phyloP scores from a whole-genome alignment of 2,329 filamentous ascomycete genomes.

The Cadophora gregata region DNA sequence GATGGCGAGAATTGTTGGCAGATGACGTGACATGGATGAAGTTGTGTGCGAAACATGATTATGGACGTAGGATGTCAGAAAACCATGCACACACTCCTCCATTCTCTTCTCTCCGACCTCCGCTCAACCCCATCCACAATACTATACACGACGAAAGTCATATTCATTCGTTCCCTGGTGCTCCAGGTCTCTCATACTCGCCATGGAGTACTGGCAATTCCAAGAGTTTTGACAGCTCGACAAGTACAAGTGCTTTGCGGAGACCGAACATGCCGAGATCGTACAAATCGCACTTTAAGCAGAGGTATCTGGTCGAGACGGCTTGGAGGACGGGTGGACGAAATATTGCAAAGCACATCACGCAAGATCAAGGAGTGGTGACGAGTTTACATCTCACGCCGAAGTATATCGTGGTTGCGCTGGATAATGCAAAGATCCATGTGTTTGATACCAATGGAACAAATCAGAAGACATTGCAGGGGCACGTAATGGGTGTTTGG shows the following conservation, averaged over 20 bases:
- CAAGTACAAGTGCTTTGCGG: slow-evolving; percentile 48
- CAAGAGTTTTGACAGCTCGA: slow-evolving; percentile 62
- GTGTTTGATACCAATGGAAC: slow-evolving; percentile 94
- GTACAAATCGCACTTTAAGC: slow-evolving; percentile 97
- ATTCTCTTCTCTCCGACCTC: slow-evolving; percentile 36
- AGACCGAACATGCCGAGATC: slow-evolving; percentile 71
- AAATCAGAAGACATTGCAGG: slow-evolving; percentile 85
- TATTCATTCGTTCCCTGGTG: slow-evolving; percentile 53
- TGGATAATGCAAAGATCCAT: slow-evolving; percentile 98
- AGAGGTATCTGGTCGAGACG: slow-evolving; percentile 94
- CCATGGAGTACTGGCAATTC: slow-evolving; percentile 43
- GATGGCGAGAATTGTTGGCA: slow-evolving; percentile 91
- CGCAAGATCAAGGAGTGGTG: slow-evolving; percentile 94
- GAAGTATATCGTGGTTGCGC: slow-evolving; percentile 95
- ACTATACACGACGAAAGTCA: slow-evolving; percentile 27
- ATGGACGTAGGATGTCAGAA: slow-evolving; percentile 63
- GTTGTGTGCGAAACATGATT: slow-evolving; percentile 94
- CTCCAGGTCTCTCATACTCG: slow-evolving; percentile 51
- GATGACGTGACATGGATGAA: slow-evolving; percentile 99
- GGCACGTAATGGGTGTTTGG: slow-evolving; percentile 99
- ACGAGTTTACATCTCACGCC: slow-evolving; percentile 93
- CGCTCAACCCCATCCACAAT: slow-evolving; percentile 40
- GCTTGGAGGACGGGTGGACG: slow-evolving; percentile 94
- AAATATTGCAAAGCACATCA: slow-evolving; percentile 85
- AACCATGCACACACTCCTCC: slow-evolving; percentile 35